Percentiles rank a stretch among this genome's conserved stretches.
Conservation (phyloP, 768 basidiomycete genomes). For the Russula sp. region DNA sequence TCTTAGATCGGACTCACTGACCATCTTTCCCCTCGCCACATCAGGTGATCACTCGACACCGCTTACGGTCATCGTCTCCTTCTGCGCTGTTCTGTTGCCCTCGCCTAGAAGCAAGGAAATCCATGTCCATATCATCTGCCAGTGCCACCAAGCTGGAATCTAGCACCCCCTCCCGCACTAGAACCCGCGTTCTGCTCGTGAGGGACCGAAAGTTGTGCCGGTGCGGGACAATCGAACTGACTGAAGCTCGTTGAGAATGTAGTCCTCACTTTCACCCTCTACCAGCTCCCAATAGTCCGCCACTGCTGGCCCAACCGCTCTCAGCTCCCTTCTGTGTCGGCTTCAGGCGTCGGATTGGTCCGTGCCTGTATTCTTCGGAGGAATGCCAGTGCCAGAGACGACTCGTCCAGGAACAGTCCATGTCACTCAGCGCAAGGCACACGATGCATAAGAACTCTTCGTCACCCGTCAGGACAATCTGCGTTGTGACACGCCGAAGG, state of each 20-base stretch:
- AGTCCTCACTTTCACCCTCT: constrained; percentile 19
- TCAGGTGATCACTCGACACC: too few species aligned
- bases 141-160: background rate
- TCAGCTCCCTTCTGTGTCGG: background rate
- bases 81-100: too few species aligned
- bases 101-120: too few species aligned
- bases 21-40: too few species aligned
- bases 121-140: background rate
- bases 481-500: constrained; percentile 41
- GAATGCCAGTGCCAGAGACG: constrained; percentile 56
- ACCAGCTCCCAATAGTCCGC: constrained; percentile 21
- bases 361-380: constrained; percentile 6
- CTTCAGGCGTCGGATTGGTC: background rate
- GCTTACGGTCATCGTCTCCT: too few species aligned
- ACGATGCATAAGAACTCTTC: constrained; percentile 40
- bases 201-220: constrained; percentile 24
- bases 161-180: constrained; percentile 5
- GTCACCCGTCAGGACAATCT: constrained; percentile 55
- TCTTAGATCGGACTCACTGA: too few species aligned
- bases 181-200: background rate
- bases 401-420: constrained; percentile 51
- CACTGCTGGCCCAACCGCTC: too few species aligned
- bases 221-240: constrained; percentile 14
- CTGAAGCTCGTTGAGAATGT: constrained; percentile 19
- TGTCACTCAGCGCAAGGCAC: constrained; percentile 37